Percentiles rank a stretch among this genome's conserved stretches.
phyloP scores from a whole-genome alignment of 495 filamentous ascomycete species.

The Tuber calosporum region DNA sequence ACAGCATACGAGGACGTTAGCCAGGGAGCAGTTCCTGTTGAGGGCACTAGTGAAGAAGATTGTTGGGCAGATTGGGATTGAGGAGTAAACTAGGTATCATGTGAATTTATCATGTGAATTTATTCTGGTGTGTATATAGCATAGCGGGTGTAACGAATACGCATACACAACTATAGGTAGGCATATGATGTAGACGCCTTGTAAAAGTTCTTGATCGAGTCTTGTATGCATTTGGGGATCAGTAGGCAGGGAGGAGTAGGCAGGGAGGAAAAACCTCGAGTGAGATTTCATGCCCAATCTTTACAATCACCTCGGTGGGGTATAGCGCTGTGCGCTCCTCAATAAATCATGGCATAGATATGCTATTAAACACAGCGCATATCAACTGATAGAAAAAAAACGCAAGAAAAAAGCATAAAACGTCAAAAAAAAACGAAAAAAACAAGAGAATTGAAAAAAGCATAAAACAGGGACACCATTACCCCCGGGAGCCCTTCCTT shows the following conservation, averaged over 20 bases:
- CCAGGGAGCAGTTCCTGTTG: slow-evolving; percentile 83
- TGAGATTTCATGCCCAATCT: not conserved
- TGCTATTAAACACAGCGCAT: slow-evolving; percentile 28
- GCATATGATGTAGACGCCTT: not conserved
- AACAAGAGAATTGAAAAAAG: slow-evolving; percentile 29
- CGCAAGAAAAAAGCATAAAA: slow-evolving; percentile 15
- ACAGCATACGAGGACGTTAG: slow-evolving; percentile 68
- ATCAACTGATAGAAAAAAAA: slow-evolving; percentile 28
- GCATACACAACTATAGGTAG: not conserved
- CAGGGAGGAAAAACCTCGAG: not conserved
- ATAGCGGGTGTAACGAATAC: not conserved
- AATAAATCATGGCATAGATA: not conserved
- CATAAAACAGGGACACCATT: not conserved
- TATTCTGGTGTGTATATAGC: not conserved
- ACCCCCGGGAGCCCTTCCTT: not conserved
- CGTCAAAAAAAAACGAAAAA: slow-evolving; percentile 27
- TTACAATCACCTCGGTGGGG: not conserved
- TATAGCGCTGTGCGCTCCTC: not conserved
- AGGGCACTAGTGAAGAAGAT: slow-evolving; percentile 87
- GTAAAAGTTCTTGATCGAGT: not conserved
- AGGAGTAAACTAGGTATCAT: slow-evolving; percentile 20
- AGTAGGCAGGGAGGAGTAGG: no score
- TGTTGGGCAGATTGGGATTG: slow-evolving; percentile 70
- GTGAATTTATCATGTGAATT: no score
- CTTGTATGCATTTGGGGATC: not conserved